Conservation (phyloP, 2,329 filamentous ascomycete species). For the Thermothelomyces thermophilus region DNA sequence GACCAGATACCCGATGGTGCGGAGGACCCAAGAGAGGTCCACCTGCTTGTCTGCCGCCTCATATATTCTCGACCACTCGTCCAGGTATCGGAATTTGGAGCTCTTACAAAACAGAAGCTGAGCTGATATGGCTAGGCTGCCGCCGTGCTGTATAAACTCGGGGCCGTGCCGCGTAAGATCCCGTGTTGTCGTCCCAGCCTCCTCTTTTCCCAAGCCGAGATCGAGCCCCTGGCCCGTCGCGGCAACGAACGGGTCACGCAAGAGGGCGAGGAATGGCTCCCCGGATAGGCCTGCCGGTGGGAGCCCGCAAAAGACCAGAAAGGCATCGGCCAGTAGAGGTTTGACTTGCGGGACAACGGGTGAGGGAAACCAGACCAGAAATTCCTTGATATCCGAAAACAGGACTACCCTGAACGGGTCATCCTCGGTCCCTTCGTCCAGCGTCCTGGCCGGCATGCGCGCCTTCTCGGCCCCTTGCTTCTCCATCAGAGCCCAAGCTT, state of each 20-base stretch:
- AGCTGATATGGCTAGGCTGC: constrained; percentile 32
- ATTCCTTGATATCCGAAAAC: constrained; percentile 64
- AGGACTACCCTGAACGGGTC: constrained; percentile 80
- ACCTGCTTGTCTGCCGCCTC: constrained; percentile 29
- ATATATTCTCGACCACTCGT: constrained; percentile 22
- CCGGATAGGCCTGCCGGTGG: constrained; percentile 41
- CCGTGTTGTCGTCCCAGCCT: not conserved
- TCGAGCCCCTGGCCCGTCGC: constrained; percentile 31
- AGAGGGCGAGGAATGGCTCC: constrained; percentile 31
- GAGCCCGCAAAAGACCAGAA: constrained; percentile 60
- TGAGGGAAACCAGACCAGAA: constrained; percentile 49
- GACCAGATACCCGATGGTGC: constrained; percentile 53
- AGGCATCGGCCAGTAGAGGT: constrained; percentile 57
- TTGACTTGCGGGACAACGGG: constrained; percentile 31
- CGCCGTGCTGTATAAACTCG: constrained; percentile 29
- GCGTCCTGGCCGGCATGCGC: constrained; percentile 61
- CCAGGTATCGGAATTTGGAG: constrained; percentile 41
- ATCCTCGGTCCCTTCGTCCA: constrained; percentile 68
- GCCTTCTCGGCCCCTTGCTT: constrained; percentile 40
- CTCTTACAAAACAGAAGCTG: constrained; percentile 48
- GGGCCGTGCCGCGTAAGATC: constrained; percentile 19
- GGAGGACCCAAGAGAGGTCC: constrained; percentile 42
- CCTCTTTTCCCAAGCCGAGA: constrained; percentile 6
- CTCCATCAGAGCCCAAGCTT: constrained; percentile 51
- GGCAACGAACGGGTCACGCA: constrained; percentile 46